Conservation (phyloP, 805 yeast species). For the Hanseniaspora nectarophila region DNA sequence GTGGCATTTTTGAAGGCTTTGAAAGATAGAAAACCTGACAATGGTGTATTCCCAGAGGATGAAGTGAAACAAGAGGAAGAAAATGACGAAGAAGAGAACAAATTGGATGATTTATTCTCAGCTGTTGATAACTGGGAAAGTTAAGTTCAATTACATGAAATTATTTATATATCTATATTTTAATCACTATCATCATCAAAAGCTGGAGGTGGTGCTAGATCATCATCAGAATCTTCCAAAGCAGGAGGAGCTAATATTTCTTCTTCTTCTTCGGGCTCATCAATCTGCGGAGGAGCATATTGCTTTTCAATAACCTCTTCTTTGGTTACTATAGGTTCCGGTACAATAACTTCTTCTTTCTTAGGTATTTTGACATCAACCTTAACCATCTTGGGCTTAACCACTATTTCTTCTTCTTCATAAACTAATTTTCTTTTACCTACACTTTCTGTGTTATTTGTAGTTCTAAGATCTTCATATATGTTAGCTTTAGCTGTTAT, state of each 20-base stretch:
- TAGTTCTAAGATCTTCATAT: background rate
- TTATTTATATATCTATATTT: background rate
- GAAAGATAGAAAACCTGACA: constrained; percentile 27
- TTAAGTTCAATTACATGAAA: background rate
- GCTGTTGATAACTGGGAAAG: constrained; percentile 11
- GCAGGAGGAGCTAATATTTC: constrained; percentile 1
- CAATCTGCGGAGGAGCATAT: background rate
- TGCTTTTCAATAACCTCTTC: background rate
- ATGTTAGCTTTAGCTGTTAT: constrained; percentile 20
- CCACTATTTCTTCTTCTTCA: background rate
- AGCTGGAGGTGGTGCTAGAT: constrained; percentile 2
- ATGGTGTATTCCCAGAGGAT: constrained; percentile 42
- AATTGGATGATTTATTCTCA: constrained; percentile 3
- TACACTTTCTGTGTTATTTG: background rate
- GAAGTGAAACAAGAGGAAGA: constrained; percentile 53
- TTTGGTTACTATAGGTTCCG: background rate
- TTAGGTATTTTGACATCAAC: background rate
- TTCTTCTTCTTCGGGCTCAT: constrained; percentile 1
- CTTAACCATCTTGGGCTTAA: background rate
- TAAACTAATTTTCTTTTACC: background rate
- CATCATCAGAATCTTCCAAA: background rate
- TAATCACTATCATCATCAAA: background rate
- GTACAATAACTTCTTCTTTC: background rate
- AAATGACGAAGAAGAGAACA: background rate
- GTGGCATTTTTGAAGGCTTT: constrained; percentile 40